These are phyloP conservation scores for Capsicum baccatum DNA, from an alignment of 257 asterid genomes.

Conservation along the genomic window DNA sequence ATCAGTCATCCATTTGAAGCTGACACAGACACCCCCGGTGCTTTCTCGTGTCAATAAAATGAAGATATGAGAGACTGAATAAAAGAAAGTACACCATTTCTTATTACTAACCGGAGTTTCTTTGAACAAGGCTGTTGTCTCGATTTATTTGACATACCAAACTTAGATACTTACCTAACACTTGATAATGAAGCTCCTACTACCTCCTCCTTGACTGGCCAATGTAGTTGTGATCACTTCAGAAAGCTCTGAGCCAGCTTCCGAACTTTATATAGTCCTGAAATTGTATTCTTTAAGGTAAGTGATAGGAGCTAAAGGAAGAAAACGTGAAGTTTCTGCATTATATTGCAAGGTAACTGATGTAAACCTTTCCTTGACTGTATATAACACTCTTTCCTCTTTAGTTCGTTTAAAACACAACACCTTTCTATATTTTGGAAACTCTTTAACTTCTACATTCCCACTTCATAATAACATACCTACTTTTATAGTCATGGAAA, in stretches of 20 bases:
- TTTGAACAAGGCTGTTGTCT: constrained; percentile 39
- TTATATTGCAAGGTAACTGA: background rate
- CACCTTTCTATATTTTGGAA: background rate
- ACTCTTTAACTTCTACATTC: background rate
- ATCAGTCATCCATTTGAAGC: constrained; percentile 50
- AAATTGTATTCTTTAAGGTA: constrained; percentile 20
- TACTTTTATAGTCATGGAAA: background rate
- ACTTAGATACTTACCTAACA: constrained; percentile 59
- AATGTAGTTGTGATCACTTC: background rate
- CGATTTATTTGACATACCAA: constrained; percentile 44
- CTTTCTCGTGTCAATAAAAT: constrained; percentile 62
- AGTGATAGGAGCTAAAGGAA: background rate
- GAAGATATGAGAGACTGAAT: constrained; percentile 19
- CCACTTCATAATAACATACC: background rate
- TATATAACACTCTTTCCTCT: background rate
- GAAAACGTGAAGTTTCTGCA: background rate
- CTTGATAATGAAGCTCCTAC: constrained; percentile 44
- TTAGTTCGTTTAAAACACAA: background rate
- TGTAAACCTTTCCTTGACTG: background rate
- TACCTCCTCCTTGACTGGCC: constrained; percentile 36
- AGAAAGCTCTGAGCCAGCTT: constrained; percentile 27
- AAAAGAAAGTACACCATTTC: background rate
- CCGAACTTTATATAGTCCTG: constrained; percentile 36
- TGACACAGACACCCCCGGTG: constrained; percentile 96
- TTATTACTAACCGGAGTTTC: constrained; percentile 36